Conservation (phyloP, 2,329 filamentous ascomycete species). For the Paraconiothyrium sp. region DNA sequence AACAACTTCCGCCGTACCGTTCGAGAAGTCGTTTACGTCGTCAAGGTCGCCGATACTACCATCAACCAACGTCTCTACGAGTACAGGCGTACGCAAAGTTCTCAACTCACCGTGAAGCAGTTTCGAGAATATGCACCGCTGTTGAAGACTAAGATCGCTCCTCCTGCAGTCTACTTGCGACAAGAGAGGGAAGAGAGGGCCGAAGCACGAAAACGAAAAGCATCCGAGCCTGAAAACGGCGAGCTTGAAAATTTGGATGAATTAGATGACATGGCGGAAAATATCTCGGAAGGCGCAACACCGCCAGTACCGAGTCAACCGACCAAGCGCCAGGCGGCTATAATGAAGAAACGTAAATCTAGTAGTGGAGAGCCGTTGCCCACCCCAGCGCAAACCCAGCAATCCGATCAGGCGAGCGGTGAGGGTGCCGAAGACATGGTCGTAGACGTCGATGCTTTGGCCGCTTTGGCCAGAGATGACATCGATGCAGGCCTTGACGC, state of each 20-base stretch:
- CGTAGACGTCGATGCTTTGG: conserved; percentile 31
- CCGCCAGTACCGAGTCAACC: conserved; percentile 4
- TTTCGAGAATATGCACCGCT: conserved; percentile 75
- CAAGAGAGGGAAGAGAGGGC: conserved; percentile 58
- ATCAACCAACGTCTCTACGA: conserved; percentile 91
- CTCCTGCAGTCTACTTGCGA: conserved; percentile 81
- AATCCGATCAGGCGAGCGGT: conserved; percentile 3
- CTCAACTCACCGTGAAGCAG: conserved; percentile 85
- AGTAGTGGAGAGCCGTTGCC: not conserved
- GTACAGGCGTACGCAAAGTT: conserved; percentile 87
- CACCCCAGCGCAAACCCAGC: not conserved
- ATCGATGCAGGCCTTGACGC: conserved; percentile 33
- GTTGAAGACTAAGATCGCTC: conserved; percentile 70
- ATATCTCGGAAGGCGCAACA: not conserved
- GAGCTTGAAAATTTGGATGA: not conserved
- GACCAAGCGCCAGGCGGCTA: conserved; percentile 8
- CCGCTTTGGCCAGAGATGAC: conserved; percentile 32
- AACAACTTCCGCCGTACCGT: conserved; percentile 96
- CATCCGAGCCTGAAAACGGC: conserved; percentile 12
- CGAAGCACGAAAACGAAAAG: conserved; percentile 37
- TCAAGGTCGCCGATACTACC: conserved; percentile 94
- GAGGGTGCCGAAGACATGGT: conserved; percentile 15
- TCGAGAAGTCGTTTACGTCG: conserved; percentile 95
- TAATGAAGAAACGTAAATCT: conserved; percentile 8
- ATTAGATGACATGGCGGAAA: not conserved